Conservation (phyloP, 2,329 filamentous ascomycete genomes). For the Cercospora berteroae region DNA sequence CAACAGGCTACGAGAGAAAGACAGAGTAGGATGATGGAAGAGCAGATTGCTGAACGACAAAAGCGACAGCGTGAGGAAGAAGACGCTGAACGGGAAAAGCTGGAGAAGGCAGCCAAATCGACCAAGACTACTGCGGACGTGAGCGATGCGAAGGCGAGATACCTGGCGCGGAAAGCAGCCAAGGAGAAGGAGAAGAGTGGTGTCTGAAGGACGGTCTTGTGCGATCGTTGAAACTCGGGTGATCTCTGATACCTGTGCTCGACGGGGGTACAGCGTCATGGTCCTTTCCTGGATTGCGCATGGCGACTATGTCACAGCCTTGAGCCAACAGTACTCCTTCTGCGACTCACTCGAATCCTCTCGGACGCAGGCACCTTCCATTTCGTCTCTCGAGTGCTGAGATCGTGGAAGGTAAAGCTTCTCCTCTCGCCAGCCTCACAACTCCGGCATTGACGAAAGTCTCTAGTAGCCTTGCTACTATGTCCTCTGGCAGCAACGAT, state of each 20-base stretch:
- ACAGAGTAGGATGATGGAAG: conserved; percentile 75
- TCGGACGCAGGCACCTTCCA: conserved; percentile 26
- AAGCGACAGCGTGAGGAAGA: conserved; percentile 70
- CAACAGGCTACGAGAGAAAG: conserved; percentile 67
- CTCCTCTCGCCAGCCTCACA: conserved; percentile 49
- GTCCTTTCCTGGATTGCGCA: too few relatives aligned
- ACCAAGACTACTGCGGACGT: conserved; percentile 75
- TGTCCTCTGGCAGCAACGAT: conserved; percentile 50
- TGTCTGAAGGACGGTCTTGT: conserved; percentile 23
- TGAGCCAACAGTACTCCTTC: too few relatives aligned
- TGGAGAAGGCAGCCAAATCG: conserved; percentile 69
- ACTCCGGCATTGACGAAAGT: conserved; percentile 56
- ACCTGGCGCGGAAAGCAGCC: conserved; percentile 72
- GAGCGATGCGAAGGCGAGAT: conserved; percentile 74
- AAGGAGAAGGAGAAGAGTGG: conserved; percentile 57
- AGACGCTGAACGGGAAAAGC: conserved; percentile 62
- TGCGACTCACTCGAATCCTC: conserved; percentile 16
- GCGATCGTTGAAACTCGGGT: not conserved
- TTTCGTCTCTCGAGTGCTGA: conserved; percentile 44
- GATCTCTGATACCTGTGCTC: not conserved
- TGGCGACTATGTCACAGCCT: too few relatives aligned
- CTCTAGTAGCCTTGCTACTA: conserved; percentile 49
- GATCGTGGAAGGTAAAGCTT: conserved; percentile 57
- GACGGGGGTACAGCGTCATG: too few relatives aligned
- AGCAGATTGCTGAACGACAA: conserved; percentile 69